A percentile compares a stretch with the other conserved stretches of the same genome.
Conservation (phyloP, 176 grass and related monocot species). For the Oryza coarctata region DNA sequence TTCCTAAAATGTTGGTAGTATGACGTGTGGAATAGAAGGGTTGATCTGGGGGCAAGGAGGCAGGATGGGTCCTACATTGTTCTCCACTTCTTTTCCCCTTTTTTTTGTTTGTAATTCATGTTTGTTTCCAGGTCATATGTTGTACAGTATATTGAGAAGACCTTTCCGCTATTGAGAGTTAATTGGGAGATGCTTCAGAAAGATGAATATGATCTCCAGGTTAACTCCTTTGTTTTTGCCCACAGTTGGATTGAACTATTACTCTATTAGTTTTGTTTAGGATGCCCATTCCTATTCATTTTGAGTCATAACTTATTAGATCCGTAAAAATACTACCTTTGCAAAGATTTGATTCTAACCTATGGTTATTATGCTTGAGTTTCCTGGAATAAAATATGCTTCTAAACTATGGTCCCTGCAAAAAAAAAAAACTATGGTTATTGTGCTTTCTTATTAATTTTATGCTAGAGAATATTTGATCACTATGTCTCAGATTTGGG, state of each 20-base stretch:
- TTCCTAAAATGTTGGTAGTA: background rate
- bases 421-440: background rate
- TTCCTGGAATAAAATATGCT: too few relatives aligned
- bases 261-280: background rate
- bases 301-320: conserved; percentile 20
- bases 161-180: conserved; percentile 61
- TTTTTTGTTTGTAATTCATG: conserved; percentile 35
- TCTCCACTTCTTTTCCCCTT: background rate
- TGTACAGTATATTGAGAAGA: conserved; percentile 54
- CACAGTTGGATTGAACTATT: conserved; percentile 1
- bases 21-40: background rate
- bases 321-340: background rate
- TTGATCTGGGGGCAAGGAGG: background rate
- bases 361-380: too few relatives aligned
- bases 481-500: background rate
- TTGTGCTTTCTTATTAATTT: background rate
- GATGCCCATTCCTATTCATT: background rate
- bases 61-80: background rate
- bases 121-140: conserved; percentile 58
- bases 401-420: background rate
- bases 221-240: conserved; percentile 39
- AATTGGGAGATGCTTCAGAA: conserved; percentile 62
- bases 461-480: background rate
- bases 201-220: conserved; percentile 68
- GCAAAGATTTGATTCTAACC: background rate